Base-by-base conservation (phyloP, 139 green algal species). In the Yamagishiella unicocca region DNA sequence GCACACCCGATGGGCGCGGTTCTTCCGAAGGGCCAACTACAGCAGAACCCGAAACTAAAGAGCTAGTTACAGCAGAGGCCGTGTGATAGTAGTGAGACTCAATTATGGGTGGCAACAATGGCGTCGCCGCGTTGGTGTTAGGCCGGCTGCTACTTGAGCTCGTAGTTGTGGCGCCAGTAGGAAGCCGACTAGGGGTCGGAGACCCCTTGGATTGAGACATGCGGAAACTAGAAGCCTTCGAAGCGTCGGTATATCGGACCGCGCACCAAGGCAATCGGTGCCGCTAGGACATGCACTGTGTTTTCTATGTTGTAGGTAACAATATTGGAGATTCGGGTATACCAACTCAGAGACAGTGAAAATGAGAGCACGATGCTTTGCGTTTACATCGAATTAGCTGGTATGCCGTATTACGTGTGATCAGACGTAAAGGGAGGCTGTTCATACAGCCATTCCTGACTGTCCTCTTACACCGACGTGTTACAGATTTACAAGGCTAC, bases 121-220 rank as follows among this genome's bases (percentile, higher is more conserved):
- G 75, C 31, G 76, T 53, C 12, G 77, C 73, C 25, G 77, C 58
- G 17, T 84, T 84, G 12, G 77, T 84, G 24, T 40, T 58, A 29
- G 77, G 77, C 4, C 77, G 27, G 27, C 38, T 74, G 1, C 27
- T 61, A 19, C 38, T 61, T 27, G 77, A 70, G 27, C 35, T 84
- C 0, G 77, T 61, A 6, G 38, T 74, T 6, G 38, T 55, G 9
- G 76, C 55, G 25, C 76, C 76, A 38, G 76, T 83, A 10, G 54
- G 54, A 25, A 83, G 76, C 54, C 76, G 54, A 33, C 75, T 82
- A 42, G 42, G 29, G 50, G 75, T 24, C 35, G 75, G 31, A 35
- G 53, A 68, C 31, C 50, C 43, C 72, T 80, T 80, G 40, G 70
- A 17, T 46, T 80, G 72, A 27, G 72, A 78, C 70, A 78, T 78